Evolutionary conservation across 2,329 filamentous ascomycete species (phyloP).

Genomic region (Aspergillus aculeatinus): DNA sequence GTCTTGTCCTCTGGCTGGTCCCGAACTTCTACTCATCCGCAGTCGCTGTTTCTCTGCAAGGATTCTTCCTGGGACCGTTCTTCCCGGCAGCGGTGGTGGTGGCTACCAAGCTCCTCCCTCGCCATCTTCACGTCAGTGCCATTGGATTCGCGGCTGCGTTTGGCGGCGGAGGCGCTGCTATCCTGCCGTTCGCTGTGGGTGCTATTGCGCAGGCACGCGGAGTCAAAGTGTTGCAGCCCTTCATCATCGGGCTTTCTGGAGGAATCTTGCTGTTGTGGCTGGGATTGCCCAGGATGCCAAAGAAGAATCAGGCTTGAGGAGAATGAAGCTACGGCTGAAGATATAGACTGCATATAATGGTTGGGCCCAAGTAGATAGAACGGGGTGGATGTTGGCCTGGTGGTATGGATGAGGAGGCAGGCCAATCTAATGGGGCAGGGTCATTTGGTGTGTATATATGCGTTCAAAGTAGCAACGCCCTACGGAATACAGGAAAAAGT

Average conservation of each 20-base stretch:
- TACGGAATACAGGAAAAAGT: too few species aligned
- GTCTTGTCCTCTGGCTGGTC: constrained; percentile 79
- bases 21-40: constrained; percentile 73
- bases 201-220: constrained; percentile 55
- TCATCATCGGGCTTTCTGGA: constrained; percentile 46
- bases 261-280: constrained; percentile 54
- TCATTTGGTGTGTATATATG: too few species aligned
- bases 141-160: constrained; percentile 80
- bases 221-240: constrained; percentile 60
- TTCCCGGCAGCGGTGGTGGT: constrained; percentile 74
- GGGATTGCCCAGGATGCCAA: constrained; percentile 15
- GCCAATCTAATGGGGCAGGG: too few species aligned
- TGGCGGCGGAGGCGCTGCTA: constrained; percentile 66
- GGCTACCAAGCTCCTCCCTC: constrained; percentile 71
- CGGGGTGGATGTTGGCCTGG: too few species aligned
- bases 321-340: background rate
- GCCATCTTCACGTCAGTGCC: constrained; percentile 71
- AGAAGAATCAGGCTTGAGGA: background rate
- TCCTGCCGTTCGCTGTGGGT: constrained; percentile 47
- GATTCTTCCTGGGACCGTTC: constrained; percentile 77
- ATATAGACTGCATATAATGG: too few species aligned
- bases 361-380: too few species aligned
- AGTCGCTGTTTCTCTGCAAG: constrained; percentile 68
- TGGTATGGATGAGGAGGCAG: too few species aligned
- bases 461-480: too few species aligned